phyloP scores from a whole-genome alignment of 2,329 filamentous ascomycete species.

The Rasamsonia emersonii region DNA sequence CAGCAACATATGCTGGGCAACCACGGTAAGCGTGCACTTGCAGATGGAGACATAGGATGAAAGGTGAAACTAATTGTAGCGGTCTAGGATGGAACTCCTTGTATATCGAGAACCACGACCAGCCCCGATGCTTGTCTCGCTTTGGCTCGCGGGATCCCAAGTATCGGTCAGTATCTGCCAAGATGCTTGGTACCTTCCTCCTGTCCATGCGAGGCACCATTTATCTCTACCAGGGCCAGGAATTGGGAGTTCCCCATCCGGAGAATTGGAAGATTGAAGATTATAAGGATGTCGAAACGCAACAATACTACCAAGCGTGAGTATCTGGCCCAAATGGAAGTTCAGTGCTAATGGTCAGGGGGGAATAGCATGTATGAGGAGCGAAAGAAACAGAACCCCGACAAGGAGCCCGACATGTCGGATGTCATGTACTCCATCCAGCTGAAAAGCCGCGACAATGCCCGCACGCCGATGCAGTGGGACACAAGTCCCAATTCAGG shows the following conservation, averaged over 20 bases:
- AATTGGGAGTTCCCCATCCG: constrained; percentile 54
- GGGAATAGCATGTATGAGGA: constrained; percentile 10
- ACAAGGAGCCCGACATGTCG: constrained; percentile 10
- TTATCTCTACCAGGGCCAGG: constrained; percentile 54
- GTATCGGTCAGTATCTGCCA: constrained; percentile 39
- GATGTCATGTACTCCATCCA: constrained; percentile 11
- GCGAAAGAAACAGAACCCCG: constrained; percentile 8
- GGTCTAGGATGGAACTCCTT: constrained; percentile 52
- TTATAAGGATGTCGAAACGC: constrained; percentile 34
- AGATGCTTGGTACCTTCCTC: constrained; percentile 47
- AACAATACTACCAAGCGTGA: constrained; percentile 39
- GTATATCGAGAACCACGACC: constrained; percentile 58
- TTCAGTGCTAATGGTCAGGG: too few relatives aligned
- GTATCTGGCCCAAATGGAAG: constrained; percentile 20
- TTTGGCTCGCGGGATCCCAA: constrained; percentile 41
- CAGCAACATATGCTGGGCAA: constrained; percentile 15
- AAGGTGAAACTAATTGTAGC: too few relatives aligned
- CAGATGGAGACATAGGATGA: too few relatives aligned
- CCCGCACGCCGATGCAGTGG: constrained; percentile 63
- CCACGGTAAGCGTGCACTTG: constrained; percentile 7
- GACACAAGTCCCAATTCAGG: constrained; percentile 47
- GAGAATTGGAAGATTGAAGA: constrained; percentile 40
- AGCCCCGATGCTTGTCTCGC: constrained; percentile 48
- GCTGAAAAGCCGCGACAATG: constrained; percentile 46
- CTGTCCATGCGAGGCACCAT: constrained; percentile 44